Percentiles rank a stretch among this genome's conserved stretches.
Conservation (phyloP, 2,329 filamentous ascomycete genomes). For the Monosporascus cannonballus region DNA sequence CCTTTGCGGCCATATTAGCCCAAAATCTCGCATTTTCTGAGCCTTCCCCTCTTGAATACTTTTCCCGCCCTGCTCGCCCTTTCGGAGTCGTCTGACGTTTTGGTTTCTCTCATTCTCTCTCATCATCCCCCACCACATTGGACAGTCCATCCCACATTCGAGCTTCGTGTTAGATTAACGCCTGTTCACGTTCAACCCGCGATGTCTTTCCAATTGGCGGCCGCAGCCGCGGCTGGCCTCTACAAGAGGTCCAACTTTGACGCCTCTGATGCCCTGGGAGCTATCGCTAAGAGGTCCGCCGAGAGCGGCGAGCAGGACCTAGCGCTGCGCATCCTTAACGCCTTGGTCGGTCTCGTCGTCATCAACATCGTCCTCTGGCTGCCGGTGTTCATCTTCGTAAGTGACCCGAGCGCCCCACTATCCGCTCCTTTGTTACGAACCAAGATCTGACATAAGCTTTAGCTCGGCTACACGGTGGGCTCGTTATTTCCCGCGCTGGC, state of each 20-base stretch:
- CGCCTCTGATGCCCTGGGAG: background rate
- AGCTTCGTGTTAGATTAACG: too few relatives aligned
- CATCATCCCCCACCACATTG: too few relatives aligned
- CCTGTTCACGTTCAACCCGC: too few relatives aligned
- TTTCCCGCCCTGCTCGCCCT: too few relatives aligned
- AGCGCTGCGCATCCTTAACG: background rate
- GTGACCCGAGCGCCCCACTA: background rate
- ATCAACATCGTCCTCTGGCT: background rate
- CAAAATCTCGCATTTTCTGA: too few relatives aligned
- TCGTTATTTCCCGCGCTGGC: slow-evolving; percentile 42
- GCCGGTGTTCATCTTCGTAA: background rate
- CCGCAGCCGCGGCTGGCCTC: background rate
- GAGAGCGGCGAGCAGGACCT: background rate
- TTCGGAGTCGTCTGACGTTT: too few relatives aligned
- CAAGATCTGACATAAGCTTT: background rate
- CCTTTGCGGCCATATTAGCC: too few relatives aligned
- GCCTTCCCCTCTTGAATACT: too few relatives aligned
- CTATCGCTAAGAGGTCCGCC: background rate
- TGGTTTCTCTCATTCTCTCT: too few relatives aligned
- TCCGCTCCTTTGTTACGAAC: background rate
- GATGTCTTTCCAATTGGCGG: background rate
- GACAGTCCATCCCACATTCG: too few relatives aligned
- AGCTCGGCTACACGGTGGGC: slow-evolving; percentile 42
- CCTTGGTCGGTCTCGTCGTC: background rate
- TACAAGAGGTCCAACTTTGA: background rate